These are phyloP conservation scores for Leishmania tarentolae DNA, from an alignment of 208 protist genomes.

Conservation along the genomic window DNA sequence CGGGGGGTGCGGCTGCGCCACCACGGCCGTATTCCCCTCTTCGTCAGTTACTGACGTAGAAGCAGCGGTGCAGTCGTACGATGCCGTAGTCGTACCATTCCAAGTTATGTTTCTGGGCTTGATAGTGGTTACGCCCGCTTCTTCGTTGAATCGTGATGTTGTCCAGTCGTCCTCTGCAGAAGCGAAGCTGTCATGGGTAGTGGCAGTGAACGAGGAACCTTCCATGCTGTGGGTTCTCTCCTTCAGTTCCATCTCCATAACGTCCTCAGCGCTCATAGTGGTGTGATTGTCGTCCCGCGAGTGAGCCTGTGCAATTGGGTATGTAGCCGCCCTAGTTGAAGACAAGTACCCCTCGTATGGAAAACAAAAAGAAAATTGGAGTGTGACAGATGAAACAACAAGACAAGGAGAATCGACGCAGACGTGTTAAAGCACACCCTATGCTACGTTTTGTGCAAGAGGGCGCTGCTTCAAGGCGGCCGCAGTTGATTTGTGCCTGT, in stretches of 20 bases:
- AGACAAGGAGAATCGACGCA: neutral
- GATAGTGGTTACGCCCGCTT: neutral
- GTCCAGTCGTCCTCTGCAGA: conserved; percentile 11
- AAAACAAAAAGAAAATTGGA: neutral
- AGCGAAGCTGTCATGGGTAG: conserved; percentile 9
- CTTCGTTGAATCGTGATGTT: neutral
- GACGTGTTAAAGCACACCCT: neutral
- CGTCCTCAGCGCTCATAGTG: neutral
- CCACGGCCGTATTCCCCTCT: conserved; percentile 3
- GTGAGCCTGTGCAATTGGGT: neutral
- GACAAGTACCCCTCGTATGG: neutral
- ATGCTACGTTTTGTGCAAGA: neutral
- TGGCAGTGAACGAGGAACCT: conserved; percentile 2
- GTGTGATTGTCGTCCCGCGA: neutral
- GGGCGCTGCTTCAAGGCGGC: neutral
- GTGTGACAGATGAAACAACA: neutral
- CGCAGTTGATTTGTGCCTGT: neutral
- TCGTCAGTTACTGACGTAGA: conserved; percentile 2
- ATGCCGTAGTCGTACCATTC: conserved; percentile 4
- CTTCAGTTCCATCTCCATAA: neutral
- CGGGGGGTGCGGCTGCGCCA: conserved; percentile 3
- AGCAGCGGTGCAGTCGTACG: neutral
- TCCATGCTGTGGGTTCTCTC: neutral
- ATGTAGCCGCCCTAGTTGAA: neutral
- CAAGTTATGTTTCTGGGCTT: conserved; percentile 12